Evolutionary conservation across 179 eudicot species (phyloP), one percentile per base, ranked within the genome.

Genomic region (Corrigiola litoralis): DNA sequence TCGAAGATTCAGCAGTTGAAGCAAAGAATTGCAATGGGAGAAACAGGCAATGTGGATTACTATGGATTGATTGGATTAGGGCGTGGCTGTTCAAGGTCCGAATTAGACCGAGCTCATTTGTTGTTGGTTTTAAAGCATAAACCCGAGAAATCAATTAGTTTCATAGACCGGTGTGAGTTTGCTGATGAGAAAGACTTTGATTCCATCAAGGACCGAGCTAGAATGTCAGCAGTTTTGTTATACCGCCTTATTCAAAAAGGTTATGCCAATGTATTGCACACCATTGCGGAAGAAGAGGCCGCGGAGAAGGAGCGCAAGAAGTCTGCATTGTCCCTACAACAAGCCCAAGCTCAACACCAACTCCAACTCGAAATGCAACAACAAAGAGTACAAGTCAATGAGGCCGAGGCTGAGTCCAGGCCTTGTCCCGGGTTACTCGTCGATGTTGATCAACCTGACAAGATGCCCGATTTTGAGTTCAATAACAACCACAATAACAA

Each of bases 81-180:
- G 48, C 61, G 87, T 21, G 97, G 90, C 0, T 94, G 97, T 65
- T 84, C 97, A 0, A 73, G 94, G 60, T 88, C 97, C 0, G 99
- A 94, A 40, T 62, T 94, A 32, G 94, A 90, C 70, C 79, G 99
- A 63, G 91, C 99, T 6, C 96, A 94, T 78, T 75, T 94, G 62
- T 55, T 94, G 46, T 77, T 94, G 32, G 83, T 77, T n/a, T 27
- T 94, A 25, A 80, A 85, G 53, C 97, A 94, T 63, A 94, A 90
- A 63, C 99, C 99, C 0, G 99, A 94, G 55, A 88, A 83, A 54
- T 76, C 91, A 7, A 75, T 77, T 12, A 69, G 75, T 17, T 94
- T 94, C 21, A 70, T 94, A 1, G 99, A 90, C 46, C 74, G 94
- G 48, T 90, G 97, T 27, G 91, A 94, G 68, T 84, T 94, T 38